A percentile compares a stretch with the other conserved stretches of the same genome.
Conservation (phyloP, 148 eudicot genomes). For the Arctostaphylos glauca region DNA sequence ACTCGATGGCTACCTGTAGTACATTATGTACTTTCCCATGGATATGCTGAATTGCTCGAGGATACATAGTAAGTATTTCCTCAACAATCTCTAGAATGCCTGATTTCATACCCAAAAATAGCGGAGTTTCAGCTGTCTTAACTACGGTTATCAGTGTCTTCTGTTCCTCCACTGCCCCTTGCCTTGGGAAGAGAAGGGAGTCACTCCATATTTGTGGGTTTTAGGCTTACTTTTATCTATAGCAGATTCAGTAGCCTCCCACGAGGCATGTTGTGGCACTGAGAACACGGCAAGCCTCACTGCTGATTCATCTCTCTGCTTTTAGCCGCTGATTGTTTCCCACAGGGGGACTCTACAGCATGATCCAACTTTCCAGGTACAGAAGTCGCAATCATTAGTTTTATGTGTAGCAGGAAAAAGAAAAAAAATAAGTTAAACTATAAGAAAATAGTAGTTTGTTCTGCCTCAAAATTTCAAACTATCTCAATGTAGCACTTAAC, state of each 20-base stretch:
- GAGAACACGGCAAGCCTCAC: not conserved
- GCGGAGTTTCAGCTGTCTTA: not conserved
- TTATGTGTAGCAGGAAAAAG: not conserved
- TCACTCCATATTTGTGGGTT: not conserved
- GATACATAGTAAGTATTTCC: not conserved
- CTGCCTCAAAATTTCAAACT: no score
- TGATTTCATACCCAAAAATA: not conserved
- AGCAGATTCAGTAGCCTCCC: not conserved
- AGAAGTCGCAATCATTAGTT: not conserved
- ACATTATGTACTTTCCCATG: not conserved
- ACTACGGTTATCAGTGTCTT: not conserved
- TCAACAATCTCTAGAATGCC: constrained; percentile 11
- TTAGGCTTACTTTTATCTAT: not conserved
- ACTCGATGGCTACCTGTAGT: constrained; percentile 7
- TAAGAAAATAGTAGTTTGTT: no score
- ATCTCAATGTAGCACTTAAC: no score
- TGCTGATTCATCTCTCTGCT: not conserved
- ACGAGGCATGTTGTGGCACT: not conserved
- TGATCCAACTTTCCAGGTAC: not conserved
- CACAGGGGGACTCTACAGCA: not conserved
- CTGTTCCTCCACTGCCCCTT: not conserved
- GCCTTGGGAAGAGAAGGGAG: not conserved
- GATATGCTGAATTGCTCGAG: constrained; percentile 6
- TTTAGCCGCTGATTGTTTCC: not conserved
- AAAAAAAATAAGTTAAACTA: no score